A percentile compares a stretch with the other conserved stretches of the same genome.
Evolutionary conservation across 805 yeast genomes (phyloP).

Genomic region (Vanderwaltozyma yarrowii): DNA sequence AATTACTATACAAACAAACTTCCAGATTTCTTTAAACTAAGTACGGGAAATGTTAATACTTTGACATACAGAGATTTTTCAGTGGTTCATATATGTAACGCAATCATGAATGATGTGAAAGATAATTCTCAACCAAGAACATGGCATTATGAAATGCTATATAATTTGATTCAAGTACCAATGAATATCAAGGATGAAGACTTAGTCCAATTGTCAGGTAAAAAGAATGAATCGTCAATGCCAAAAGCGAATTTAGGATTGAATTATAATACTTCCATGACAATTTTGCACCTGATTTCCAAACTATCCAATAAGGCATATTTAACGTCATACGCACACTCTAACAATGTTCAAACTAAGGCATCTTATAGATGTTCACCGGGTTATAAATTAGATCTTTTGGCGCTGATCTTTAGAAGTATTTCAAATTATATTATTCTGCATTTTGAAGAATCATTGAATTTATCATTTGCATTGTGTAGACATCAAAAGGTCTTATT

Average conservation of each 20-base stretch:
- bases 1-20: constrained; percentile 36
- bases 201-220: constrained; percentile 20
- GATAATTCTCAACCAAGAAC: constrained; percentile 27
- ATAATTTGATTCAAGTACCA: constrained; percentile 45
- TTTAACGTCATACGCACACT: constrained; percentile 15
- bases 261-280: constrained; percentile 43
- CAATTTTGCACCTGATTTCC: constrained; percentile 34
- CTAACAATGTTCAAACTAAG: background rate
- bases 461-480: constrained; percentile 41
- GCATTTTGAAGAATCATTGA: constrained; percentile 41
- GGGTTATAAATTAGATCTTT: constrained; percentile 39
- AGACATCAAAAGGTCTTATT: constrained; percentile 28
- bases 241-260: constrained; percentile 22
- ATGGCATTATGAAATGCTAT: constrained; percentile 47
- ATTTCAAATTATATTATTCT: constrained; percentile 44
- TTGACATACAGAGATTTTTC: constrained; percentile 56
- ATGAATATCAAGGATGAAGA: constrained; percentile 10
- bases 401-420: constrained; percentile 51
- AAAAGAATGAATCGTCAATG: constrained; percentile 13
- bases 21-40: constrained; percentile 44
- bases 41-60: constrained; percentile 28
- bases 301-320: constrained; percentile 22
- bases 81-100: constrained; percentile 40
- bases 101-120: constrained; percentile 33
- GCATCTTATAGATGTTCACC: constrained; percentile 14